Evolutionary conservation across 768 basidiomycete genomes (phyloP), one percentile per base, ranked within the genome.

Genomic region (Auriscalpium orientale): DNA sequence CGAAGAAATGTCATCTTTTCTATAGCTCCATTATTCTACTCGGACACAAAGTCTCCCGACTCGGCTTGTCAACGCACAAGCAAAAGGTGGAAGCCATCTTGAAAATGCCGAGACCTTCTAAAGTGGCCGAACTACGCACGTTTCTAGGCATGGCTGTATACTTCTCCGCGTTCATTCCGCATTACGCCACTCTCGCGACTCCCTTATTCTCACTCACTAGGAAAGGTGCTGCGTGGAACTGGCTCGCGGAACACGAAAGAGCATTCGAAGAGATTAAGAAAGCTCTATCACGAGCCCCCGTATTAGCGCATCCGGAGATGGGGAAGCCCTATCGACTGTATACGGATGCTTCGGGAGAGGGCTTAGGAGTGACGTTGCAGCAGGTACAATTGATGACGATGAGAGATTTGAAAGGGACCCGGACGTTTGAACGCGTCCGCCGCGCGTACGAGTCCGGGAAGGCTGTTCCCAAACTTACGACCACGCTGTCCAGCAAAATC

Each of bases 41-140:
- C 9, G 67, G 74, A 3, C 74, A 76, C 37, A 74, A 74, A 48
- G 72, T 75, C 0, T 76, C 73, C 0, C 45, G 65, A 8, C 60
- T 74, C 0, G 74, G 73, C 0, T 51, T 74, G 1, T 73, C 70
- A 0, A 74, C 71, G 67, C n/a, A n/a, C n/a, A n/a, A n/a, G n/a
- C n/a, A n/a, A n/a, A n/a, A n/a, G n/a, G n/a, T 74, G 0, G 58
- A 67, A 7, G 71, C 72, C 0, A 74, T 75, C 18, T 3, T 67
- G 0, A 58, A 68, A 9, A 55, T 74, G 1, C 56, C 35, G 4
- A 43, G 47, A 1, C 67, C 66, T 0, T 12, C 15, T 10, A 62
- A 61, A 7, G 48, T 63, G 9, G n/a, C 53, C 2, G 56, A 60
- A 21, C 56, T 68, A 15, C 64, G 62, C 20, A 64, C 58, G 9